Evolutionary conservation across 2,329 filamentous ascomycete species (phyloP), one percentile per base, ranked within the genome.

Genomic region (Samsoniella hepiali): DNA sequence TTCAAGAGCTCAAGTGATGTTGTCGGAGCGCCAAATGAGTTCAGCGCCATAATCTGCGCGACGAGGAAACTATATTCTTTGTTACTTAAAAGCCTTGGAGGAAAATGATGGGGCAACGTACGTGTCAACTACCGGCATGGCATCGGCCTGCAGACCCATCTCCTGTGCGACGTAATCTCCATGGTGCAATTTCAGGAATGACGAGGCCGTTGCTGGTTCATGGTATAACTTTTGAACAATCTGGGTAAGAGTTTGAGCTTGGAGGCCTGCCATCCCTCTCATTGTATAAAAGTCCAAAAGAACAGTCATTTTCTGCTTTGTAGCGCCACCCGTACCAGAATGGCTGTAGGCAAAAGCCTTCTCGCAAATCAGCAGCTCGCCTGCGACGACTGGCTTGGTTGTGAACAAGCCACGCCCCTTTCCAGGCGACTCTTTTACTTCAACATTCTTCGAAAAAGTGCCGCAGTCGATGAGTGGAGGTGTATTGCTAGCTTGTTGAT

Each of bases 281-380:
- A 27, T 36, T 22, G 44, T 49, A 3, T 58, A 4, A 36, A 17
- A 10, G 11, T 58, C 6, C 6, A 58, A 17, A 27, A 27, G 34
- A 5, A 49, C 0, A 22, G 27, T 22, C 15, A 4, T n/a, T 10
- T 44, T 31, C 2, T 32, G 27, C 29, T 54, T 8, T 31, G 27
- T 27, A 32, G 2, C 13, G 47, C 8, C 55, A 31, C 29, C 31
- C n/a, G 10, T 27, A 22, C 36, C 56, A 17, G 2, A 8, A 38
- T 27, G 17, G 36, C 44, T 38, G 44, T 49, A 58, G 17, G 44
- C n/a, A 15, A 59, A 59, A 5, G 57, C 57, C 17, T 59, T 59
- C 13, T 59, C 57, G 31, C 57, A 59, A 7, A 59, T 6, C 11
- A 59, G 22, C 9, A 51, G 22, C 22, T 50, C 57, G n/a, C 57